Conservation (phyloP, 2,329 filamentous ascomycete genomes). For the Boeremia exigua region DNA sequence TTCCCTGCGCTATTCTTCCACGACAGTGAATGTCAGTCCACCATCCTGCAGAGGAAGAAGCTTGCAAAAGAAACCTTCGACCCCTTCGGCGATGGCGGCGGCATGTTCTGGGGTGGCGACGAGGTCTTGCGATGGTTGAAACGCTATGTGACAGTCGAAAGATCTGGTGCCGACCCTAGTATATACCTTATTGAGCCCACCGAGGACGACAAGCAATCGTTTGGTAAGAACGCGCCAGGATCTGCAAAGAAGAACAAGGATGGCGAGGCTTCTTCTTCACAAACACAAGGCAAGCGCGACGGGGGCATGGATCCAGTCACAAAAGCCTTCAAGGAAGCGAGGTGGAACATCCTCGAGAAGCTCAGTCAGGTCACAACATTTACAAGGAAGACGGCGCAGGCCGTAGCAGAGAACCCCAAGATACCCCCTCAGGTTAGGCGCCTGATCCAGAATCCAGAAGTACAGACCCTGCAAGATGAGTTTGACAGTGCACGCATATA, state of each 20-base stretch:
- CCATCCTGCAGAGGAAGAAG: slow-evolving; percentile 91
- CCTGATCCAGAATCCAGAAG: slow-evolving; percentile 87
- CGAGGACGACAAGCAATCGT: slow-evolving; percentile 81
- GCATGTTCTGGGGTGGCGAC: slow-evolving; percentile 97
- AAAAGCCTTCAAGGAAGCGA: slow-evolving; percentile 91
- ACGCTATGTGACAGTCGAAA: slow-evolving; percentile 81
- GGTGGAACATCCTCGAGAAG: slow-evolving; percentile 96
- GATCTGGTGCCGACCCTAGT: slow-evolving; percentile 84
- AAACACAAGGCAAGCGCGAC: slow-evolving; percentile 57
- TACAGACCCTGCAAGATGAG: slow-evolving; percentile 93
- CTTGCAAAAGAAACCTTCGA: slow-evolving; percentile 84
- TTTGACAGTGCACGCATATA: slow-evolving; percentile 97
- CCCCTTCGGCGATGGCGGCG: slow-evolving; percentile 82
- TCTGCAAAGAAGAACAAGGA: slow-evolving; percentile 44
- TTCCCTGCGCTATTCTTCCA: slow-evolving; percentile 98
- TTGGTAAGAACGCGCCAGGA: slow-evolving; percentile 67
- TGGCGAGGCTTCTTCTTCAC: slow-evolving; percentile 35
- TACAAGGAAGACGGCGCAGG: slow-evolving; percentile 87
- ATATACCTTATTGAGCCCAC: slow-evolving; percentile 90
- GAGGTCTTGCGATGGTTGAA: slow-evolving; percentile 92
- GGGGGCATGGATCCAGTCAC: slow-evolving; percentile 90
- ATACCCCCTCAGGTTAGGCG: slow-evolving; percentile 86
- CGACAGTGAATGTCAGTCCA: slow-evolving; percentile 94
- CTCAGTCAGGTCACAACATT: slow-evolving; percentile 98
- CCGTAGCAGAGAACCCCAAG: slow-evolving; percentile 88